Conservation (phyloP, 169 alveolate species). For the Cyclospora cayetanensis region DNA sequence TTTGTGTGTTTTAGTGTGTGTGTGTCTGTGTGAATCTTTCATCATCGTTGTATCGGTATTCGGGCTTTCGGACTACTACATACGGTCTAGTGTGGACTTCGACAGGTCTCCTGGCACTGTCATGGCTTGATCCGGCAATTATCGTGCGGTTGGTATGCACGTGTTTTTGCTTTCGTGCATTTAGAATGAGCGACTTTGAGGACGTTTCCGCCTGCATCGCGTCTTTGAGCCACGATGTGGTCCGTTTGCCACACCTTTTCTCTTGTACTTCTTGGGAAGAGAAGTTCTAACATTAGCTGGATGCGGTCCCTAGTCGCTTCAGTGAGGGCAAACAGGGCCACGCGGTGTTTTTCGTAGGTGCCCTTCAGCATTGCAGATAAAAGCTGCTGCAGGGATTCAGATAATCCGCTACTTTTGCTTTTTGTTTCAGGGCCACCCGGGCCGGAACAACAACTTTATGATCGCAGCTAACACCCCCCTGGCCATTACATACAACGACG, state of each 20-base stretch:
- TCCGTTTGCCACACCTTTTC: neutral
- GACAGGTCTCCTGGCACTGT: too few relatives aligned
- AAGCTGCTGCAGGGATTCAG: neutral
- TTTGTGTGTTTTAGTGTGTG: neutral
- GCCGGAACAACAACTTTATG: conserved; percentile 87
- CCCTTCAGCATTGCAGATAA: too few relatives aligned
- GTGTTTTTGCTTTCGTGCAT: neutral
- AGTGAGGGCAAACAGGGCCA: too few relatives aligned
- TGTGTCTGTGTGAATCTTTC: neutral
- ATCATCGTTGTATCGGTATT: neutral
- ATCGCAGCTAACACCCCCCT: conserved; percentile 83
- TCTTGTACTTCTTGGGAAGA: too few relatives aligned
- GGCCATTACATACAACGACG: conserved; percentile 92
- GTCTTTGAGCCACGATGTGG: conserved; percentile 63
- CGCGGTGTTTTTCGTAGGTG: too few relatives aligned
- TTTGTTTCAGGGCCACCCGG: conserved; percentile 87
- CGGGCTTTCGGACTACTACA: neutral
- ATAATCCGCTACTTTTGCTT: neutral
- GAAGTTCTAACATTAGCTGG: too few relatives aligned
- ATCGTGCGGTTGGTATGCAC: too few relatives aligned
- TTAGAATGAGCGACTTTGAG: conserved; percentile 51
- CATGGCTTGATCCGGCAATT: too few relatives aligned
- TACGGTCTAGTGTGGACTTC: too few relatives aligned
- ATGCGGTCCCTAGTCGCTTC: too few relatives aligned
- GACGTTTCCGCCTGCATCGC: conserved; percentile 30